phyloP scores from a whole-genome alignment of 441 rosid species.

The Capsella rubella region DNA sequence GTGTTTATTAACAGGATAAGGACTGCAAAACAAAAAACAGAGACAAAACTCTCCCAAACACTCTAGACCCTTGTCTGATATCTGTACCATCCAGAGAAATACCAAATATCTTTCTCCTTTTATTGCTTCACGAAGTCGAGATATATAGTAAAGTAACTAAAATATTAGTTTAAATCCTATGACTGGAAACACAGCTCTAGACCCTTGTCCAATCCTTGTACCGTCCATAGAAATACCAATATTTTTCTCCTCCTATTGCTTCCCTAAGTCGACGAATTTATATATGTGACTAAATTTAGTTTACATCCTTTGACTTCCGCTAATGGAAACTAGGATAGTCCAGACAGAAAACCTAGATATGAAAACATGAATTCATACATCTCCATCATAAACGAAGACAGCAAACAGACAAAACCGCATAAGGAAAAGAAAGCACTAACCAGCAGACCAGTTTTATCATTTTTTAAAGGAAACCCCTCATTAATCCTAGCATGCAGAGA shows the following conservation, averaged over 20 bases:
- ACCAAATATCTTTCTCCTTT: too few species aligned
- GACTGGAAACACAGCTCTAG: not conserved
- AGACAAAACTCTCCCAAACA: slow-evolving; percentile 21
- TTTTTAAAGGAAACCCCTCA: slow-evolving; percentile 67
- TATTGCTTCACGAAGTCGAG: too few species aligned
- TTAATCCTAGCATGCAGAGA: slow-evolving; percentile 63
- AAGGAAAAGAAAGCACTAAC: slow-evolving; percentile 55
- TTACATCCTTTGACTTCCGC: slow-evolving; percentile 23
- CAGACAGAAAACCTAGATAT: slow-evolving; percentile 12
- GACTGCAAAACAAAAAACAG: slow-evolving; percentile 25
- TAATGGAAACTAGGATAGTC: slow-evolving; percentile 26
- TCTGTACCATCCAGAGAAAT: not conserved
- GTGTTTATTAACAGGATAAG: not conserved
- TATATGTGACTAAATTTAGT: slow-evolving; percentile 7
- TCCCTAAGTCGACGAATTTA: slow-evolving; percentile 16
- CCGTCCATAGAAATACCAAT: slow-evolving; percentile 4
- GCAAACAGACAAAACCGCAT: slow-evolving; percentile 8
- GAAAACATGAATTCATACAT: not conserved
- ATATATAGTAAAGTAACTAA: too few species aligned
- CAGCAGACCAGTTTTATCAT: slow-evolving; percentile 78
- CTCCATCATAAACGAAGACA: slow-evolving; percentile 22
- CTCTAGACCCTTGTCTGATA: slow-evolving; percentile 16
- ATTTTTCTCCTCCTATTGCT: slow-evolving; percentile 16
- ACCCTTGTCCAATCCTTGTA: not conserved
- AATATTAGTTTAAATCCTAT: too few species aligned